Evolutionary conservation across 139 green algal species (phyloP).

Genomic region (Pleodorina starrii): DNA sequence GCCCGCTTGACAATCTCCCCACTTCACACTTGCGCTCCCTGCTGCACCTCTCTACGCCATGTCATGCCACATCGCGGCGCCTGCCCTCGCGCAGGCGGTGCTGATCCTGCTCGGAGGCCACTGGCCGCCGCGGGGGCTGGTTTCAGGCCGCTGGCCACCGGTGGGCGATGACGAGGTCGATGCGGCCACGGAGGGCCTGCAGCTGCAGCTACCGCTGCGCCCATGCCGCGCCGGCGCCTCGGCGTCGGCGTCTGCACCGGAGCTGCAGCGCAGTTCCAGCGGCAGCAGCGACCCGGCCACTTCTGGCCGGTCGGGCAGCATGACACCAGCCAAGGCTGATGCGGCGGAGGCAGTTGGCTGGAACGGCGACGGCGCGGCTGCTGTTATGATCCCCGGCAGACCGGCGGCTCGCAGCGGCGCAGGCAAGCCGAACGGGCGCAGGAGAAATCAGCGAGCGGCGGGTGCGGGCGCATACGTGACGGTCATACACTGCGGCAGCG

Average conservation of each 20-base stretch:
- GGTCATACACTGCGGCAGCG: slow-evolving; percentile 83
- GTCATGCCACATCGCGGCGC: too few species aligned
- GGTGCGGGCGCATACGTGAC: slow-evolving; percentile 57
- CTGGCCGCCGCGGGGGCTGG: slow-evolving; percentile 84
- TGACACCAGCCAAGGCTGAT: neutral
- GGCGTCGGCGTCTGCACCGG: neutral
- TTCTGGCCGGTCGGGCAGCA: slow-evolving; percentile 4
- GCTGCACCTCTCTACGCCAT: too few species aligned
- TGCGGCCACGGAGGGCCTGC: neutral
- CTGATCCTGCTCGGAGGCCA: slow-evolving; percentile 83
- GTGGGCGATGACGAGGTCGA: neutral
- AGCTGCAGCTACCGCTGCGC: neutral
- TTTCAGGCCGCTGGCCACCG: slow-evolving; percentile 83
- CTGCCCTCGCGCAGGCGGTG: slow-evolving; percentile 21
- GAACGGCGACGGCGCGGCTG: neutral
- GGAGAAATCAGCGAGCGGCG: neutral
- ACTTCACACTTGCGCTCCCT: too few species aligned
- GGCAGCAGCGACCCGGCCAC: neutral
- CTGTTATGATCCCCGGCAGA: too few species aligned
- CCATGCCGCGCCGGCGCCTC: neutral
- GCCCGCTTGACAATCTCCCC: too few species aligned
- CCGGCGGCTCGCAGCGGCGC: too few species aligned
- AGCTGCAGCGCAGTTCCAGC: slow-evolving; percentile 30
- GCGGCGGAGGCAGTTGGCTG: neutral
- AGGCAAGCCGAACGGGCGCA: neutral